Evolutionary conservation across 495 filamentous ascomycete species (phyloP).

Genomic region (Aspergillus affinis): DNA sequence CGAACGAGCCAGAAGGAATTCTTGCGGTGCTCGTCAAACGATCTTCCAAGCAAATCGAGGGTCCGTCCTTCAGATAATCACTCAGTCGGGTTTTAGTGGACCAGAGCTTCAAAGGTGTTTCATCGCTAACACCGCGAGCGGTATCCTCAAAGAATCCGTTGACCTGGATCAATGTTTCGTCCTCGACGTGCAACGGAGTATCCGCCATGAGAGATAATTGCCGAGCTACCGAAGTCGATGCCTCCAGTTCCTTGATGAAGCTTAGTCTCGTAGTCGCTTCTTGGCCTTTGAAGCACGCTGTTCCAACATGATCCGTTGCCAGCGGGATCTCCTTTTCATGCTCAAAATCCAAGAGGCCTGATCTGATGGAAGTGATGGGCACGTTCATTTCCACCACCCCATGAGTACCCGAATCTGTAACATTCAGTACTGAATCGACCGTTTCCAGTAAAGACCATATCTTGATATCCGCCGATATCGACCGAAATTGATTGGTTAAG

Average conservation of each 20-base stretch:
- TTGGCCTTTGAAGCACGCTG: conserved; percentile 55
- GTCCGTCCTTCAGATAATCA: conserved; percentile 41
- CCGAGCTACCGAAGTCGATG: conserved; percentile 45
- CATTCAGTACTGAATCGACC: conserved; percentile 56
- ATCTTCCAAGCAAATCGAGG: conserved; percentile 31
- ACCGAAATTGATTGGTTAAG: conserved; percentile 57
- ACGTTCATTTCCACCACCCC: conserved; percentile 45
- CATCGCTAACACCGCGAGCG: conserved; percentile 39
- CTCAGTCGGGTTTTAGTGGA: conserved; percentile 49
- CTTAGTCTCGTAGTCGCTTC: conserved; percentile 45
- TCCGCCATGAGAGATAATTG: conserved; percentile 37
- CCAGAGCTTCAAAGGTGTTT: conserved; percentile 52
- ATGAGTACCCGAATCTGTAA: conserved; percentile 33
- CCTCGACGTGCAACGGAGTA: conserved; percentile 43
- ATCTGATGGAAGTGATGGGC: conserved; percentile 62
- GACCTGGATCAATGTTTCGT: conserved; percentile 56
- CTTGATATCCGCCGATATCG: conserved; percentile 59
- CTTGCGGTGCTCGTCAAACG: conserved; percentile 26
- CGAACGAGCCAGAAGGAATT: conserved; percentile 23
- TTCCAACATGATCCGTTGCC: conserved; percentile 56
- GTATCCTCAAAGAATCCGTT: conserved; percentile 62
- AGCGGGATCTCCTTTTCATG: conserved; percentile 57
- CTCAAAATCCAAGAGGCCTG: conserved; percentile 53
- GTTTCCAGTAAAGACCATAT: conserved; percentile 70
- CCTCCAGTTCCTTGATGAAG: conserved; percentile 51